phyloP scores from a whole-genome alignment of 164 flowering plant species.

The Vitis rotundifolia region DNA sequence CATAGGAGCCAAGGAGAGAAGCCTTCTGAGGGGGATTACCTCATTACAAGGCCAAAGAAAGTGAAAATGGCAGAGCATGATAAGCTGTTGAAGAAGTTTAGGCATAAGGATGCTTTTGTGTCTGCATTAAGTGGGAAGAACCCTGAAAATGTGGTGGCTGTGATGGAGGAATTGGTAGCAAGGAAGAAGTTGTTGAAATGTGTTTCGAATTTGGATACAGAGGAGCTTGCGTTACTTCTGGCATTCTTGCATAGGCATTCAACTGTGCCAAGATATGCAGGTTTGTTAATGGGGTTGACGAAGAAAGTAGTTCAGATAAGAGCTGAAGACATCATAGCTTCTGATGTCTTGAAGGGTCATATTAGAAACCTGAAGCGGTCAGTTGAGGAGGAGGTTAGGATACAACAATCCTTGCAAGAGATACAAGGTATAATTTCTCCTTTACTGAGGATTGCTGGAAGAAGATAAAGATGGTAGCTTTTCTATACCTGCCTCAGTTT shows the following conservation, averaged over 20 bases:
- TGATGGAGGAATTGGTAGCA: conserved; percentile 91
- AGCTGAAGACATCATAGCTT: conserved; percentile 50
- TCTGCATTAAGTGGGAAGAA: conserved; percentile 53
- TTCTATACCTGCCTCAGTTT: no score
- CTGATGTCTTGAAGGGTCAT: conserved; percentile 47
- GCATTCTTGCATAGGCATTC: conserved; percentile 56
- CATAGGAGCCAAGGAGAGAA: conserved; percentile 74
- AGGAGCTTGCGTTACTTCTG: conserved; percentile 77
- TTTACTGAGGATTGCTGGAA: conserved; percentile 71
- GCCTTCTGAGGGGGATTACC: conserved; percentile 64
- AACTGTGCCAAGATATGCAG: conserved; percentile 56
- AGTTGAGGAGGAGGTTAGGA: conserved; percentile 72
- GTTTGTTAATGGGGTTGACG: conserved; percentile 63
- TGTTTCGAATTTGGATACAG: conserved; percentile 66
- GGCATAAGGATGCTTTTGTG: conserved; percentile 84
- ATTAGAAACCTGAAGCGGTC: conserved; percentile 63
- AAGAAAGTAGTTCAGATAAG: conserved; percentile 66
- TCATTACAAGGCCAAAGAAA: conserved; percentile 55
- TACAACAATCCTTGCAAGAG: conserved; percentile 75
- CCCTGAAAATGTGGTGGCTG: conserved; percentile 68
- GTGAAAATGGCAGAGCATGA: conserved; percentile 78
- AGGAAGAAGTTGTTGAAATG: conserved; percentile 72
- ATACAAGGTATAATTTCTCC: conserved; percentile 93
- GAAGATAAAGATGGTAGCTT: conserved; percentile 24
- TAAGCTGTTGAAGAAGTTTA: conserved; percentile 79